Evolutionary conservation across 192 early-diverging fungal genomes (phyloP).

Genomic region (Gaertneriomyces sp.): DNA sequence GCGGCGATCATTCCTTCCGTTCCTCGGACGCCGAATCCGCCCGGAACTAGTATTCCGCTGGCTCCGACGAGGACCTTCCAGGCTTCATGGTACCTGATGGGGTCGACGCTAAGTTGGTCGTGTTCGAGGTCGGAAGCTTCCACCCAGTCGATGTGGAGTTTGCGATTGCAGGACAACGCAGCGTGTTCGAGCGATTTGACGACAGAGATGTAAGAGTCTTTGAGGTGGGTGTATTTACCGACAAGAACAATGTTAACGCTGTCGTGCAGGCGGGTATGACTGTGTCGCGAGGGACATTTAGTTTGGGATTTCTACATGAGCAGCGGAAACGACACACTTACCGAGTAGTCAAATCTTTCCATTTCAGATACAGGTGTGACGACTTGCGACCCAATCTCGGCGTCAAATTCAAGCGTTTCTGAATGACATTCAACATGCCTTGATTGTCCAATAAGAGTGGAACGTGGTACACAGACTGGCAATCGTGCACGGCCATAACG

Average conservation of each 20-base stretch:
- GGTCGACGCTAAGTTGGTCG: constrained; percentile 66
- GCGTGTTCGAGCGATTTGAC: constrained; percentile 97
- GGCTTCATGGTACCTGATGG: constrained; percentile 92
- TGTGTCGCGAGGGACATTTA: constrained; percentile 20
- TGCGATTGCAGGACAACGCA: constrained; percentile 76
- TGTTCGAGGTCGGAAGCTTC: constrained; percentile 90
- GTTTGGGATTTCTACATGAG: background rate
- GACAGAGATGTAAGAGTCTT: constrained; percentile 97
- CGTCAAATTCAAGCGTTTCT: constrained; percentile 73
- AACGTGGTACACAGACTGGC: constrained; percentile 94
- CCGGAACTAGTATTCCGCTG: constrained; percentile 91
- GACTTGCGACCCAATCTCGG: constrained; percentile 57
- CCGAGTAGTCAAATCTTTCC: constrained; percentile 74
- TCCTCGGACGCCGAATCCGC: constrained; percentile 96
- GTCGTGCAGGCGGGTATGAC: constrained; percentile 76
- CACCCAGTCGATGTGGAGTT: constrained; percentile 80
- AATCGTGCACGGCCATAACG: constrained; percentile 94
- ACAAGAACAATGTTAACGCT: constrained; percentile 85
- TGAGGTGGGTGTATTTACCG: constrained; percentile 95
- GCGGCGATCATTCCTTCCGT: constrained; percentile 94
- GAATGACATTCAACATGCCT: constrained; percentile 77
- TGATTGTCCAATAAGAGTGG: constrained; percentile 87
- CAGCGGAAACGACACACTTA: constrained; percentile 24
- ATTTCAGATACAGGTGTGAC: constrained; percentile 71
- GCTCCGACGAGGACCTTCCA: constrained; percentile 88